Conservation (phyloP, 2,329 filamentous ascomycete species). For the Phaeosphaeria sp. region DNA sequence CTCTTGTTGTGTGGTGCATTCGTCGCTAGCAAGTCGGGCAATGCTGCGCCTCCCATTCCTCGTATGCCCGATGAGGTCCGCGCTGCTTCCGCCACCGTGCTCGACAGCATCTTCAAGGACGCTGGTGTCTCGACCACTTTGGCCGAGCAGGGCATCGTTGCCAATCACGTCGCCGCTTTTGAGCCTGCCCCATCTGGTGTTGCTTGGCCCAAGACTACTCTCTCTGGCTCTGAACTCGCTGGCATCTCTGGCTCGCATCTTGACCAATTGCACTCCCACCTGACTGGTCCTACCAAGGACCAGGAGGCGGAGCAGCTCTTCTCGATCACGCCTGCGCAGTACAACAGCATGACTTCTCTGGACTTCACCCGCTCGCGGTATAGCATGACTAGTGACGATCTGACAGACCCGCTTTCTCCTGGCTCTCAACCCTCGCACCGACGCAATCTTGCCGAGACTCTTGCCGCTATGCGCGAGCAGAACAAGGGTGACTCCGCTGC, state of each 20-base stretch:
- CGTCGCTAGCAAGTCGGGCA: slow-evolving; percentile 83
- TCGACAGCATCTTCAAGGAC: slow-evolving; percentile 83
- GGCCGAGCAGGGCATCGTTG: slow-evolving; percentile 50
- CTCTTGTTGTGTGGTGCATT: slow-evolving; percentile 96
- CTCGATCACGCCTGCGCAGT: slow-evolving; percentile 83
- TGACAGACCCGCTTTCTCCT: slow-evolving; percentile 46
- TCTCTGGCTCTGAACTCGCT: slow-evolving; percentile 46
- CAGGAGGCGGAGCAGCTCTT: slow-evolving; percentile 90
- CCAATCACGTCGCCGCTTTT: slow-evolving; percentile 58
- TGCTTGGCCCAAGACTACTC: slow-evolving; percentile 46
- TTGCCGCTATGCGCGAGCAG: slow-evolving; percentile 76
- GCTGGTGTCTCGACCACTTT: slow-evolving; percentile 64
- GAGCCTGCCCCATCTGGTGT: slow-evolving; percentile 48
- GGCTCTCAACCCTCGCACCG: slow-evolving; percentile 62
- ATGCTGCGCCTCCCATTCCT: slow-evolving; percentile 74
- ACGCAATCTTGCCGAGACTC: slow-evolving; percentile 78
- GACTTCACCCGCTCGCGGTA: slow-evolving; percentile 66
- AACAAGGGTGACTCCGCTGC: slow-evolving; percentile 74
- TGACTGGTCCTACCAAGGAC: slow-evolving; percentile 72
- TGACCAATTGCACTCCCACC: slow-evolving; percentile 52
- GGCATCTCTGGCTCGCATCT: slow-evolving; percentile 44
- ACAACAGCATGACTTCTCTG: slow-evolving; percentile 80
- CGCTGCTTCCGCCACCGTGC: slow-evolving; percentile 75
- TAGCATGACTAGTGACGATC: slow-evolving; percentile 58
- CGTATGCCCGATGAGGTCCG: slow-evolving; percentile 82